A percentile compares a stretch with the other conserved stretches of the same genome.
Evolutionary conservation across 129 eudicot genomes (phyloP).

Genomic region (Artemisia tridentata): DNA sequence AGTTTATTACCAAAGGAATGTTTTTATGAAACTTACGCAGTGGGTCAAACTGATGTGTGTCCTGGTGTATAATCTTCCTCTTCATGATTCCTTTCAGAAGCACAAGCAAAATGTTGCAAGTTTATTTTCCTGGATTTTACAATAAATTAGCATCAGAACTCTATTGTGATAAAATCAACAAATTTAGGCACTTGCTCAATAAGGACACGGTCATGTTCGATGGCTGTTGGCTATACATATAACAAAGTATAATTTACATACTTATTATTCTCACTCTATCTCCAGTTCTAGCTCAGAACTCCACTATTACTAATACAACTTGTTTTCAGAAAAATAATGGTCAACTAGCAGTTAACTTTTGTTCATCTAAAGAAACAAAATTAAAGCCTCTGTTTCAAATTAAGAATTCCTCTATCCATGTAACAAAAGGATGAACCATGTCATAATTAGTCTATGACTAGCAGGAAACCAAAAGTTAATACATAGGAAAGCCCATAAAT

Average conservation of each 20-base stretch:
- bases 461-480: conserved; percentile 6
- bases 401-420: background rate
- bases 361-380: conserved; percentile 2
- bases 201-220: conserved; percentile 18
- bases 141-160: conserved; percentile 11
- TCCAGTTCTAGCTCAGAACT: conserved; percentile 14
- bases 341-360: conserved; percentile 1
- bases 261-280: conserved; percentile 2
- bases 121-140: conserved; percentile 22
- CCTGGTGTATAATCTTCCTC: conserved; percentile 63
- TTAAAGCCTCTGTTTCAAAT: conserved; percentile 5
- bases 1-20: background rate
- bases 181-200: background rate
- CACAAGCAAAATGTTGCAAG: conserved; percentile 11
- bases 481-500: background rate
- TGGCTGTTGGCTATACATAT: conserved; percentile 1
- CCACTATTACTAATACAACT: conserved; percentile 5
- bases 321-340: conserved; percentile 14
- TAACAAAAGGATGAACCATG: background rate
- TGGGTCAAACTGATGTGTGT: conserved; percentile 60
- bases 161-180: conserved; percentile 13
- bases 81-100: conserved; percentile 42
- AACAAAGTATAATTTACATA: conserved; percentile 9
- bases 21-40: conserved; percentile 53
- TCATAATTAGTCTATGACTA: conserved; percentile 13